phyloP scores from a whole-genome alignment of 495 filamentous ascomycete genomes.

The Trichocladium antarcticum region DNA sequence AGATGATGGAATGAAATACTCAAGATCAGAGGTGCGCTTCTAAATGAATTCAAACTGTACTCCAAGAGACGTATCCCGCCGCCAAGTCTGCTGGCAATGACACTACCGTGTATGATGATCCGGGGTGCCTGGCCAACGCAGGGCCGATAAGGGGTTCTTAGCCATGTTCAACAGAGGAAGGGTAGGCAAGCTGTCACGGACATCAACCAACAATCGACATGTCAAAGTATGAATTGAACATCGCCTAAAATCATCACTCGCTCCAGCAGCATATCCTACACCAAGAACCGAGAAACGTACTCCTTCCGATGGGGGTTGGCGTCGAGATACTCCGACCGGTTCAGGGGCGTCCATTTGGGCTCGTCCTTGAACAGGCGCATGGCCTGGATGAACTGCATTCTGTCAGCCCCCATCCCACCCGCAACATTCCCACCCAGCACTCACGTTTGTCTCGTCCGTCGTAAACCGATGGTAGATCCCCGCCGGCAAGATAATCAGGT shows the following conservation, averaged over 20 bases:
- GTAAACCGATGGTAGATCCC: slow-evolving; percentile 98
- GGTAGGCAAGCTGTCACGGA: no score
- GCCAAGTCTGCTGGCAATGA: no score
- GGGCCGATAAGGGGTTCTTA: no score
- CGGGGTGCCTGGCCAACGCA: no score
- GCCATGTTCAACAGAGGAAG: no score
- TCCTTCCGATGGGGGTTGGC: slow-evolving; percentile 63
- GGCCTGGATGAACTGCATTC: slow-evolving; percentile 73
- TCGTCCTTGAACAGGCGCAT: slow-evolving; percentile 98
- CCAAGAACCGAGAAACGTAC: slow-evolving; percentile 46
- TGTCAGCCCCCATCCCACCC: background rate
- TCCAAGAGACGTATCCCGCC: no score
- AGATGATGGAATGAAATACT: no score
- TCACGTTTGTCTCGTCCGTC: slow-evolving; percentile 78
- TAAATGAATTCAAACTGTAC: no score
- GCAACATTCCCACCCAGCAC: slow-evolving; percentile 23
- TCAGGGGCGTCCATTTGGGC: slow-evolving; percentile 95
- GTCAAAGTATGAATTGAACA: no score
- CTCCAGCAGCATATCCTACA: slow-evolving; percentile 4
- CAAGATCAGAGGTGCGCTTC: no score
- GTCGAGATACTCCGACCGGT: slow-evolving; percentile 68
- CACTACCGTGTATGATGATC: no score
- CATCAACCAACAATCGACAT: no score
- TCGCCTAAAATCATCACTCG: background rate
- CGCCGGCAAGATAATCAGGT: slow-evolving; percentile 80